These are phyloP conservation scores for Massarina eburnea DNA, from an alignment of 2,329 filamentous ascomycete species.

Conservation along the genomic window DNA sequence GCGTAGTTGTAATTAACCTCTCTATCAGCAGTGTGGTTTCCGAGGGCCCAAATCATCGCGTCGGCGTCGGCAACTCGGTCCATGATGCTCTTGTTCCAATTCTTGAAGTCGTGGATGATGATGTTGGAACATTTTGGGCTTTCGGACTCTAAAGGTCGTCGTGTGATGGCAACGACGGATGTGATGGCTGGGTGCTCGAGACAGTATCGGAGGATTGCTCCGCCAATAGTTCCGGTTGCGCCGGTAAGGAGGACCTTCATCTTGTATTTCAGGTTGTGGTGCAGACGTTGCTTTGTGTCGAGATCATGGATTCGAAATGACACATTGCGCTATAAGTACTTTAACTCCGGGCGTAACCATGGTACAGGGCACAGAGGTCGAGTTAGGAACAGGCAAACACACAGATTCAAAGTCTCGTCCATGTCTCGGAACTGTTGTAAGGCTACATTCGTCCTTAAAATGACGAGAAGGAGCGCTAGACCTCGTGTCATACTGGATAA, in stretches of 20 bases:
- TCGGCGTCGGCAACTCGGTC: conserved; percentile 15
- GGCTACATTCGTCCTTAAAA: no score
- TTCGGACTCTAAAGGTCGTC: conserved; percentile 6
- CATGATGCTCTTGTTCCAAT: conserved; percentile 2
- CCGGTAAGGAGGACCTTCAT: conserved; percentile 25
- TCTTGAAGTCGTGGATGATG: conserved; percentile 14
- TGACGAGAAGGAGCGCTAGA: no score
- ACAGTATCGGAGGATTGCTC: conserved; percentile 13
- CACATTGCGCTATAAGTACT: no score
- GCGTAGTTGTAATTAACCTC: conserved; percentile 19
- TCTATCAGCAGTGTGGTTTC: conserved; percentile 16
- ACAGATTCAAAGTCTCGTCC: no score
- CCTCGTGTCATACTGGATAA: no score
- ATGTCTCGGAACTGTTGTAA: no score
- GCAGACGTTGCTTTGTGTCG: no score
- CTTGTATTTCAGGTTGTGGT: background rate
- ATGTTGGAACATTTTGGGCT: conserved; percentile 14
- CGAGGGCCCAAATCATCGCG: conserved; percentile 23
- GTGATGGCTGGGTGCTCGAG: conserved; percentile 14
- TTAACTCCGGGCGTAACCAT: no score
- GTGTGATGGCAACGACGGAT: conserved; percentile 15
- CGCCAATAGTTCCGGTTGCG: conserved; percentile 20
- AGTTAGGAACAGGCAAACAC: no score
- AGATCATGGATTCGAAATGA: no score
- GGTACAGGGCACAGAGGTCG: no score